Evolutionary conservation across 225 moss, liverwort and hornwort genomes (phyloP).

Genomic region (Ulota crispa): DNA sequence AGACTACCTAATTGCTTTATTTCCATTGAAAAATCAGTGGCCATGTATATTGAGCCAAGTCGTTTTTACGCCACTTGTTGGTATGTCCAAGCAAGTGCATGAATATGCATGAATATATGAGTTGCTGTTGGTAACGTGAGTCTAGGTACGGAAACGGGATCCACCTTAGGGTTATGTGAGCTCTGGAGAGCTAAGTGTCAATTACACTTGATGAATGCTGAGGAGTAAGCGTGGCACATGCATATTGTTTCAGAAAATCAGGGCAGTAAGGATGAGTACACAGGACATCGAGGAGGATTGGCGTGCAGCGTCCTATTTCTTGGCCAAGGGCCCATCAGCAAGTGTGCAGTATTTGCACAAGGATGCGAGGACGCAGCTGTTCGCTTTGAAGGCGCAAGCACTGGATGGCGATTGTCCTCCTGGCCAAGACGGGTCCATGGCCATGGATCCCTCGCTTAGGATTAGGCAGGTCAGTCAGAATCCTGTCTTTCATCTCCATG

Average conservation of each 20-base stretch:
- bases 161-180: conserved; percentile 2
- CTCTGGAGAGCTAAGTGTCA: background rate
- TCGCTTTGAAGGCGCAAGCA: conserved; percentile 72
- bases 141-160: background rate
- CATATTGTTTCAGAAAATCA: background rate
- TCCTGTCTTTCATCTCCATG: background rate
- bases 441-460: conserved; percentile 63
- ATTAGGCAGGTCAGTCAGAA: conserved; percentile 33
- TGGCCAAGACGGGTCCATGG: conserved; percentile 60
- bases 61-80: background rate
- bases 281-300: conserved; percentile 62
- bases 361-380: conserved; percentile 63
- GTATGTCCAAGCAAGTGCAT: background rate
- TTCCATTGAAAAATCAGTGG: background rate
- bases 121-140: background rate
- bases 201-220: conserved; percentile 3
- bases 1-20: background rate
- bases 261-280: conserved; percentile 30
- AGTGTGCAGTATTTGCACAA: conserved; percentile 67
- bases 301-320: conserved; percentile 77
- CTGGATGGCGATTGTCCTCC: conserved; percentile 75
- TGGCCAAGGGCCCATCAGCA: conserved; percentile 90
- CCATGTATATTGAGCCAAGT: background rate
- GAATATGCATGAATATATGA: background rate
- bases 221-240: background rate